Evolutionary conservation across 1,139 yeast species (phyloP).

Genomic region (Yamadazyma blattariae): DNA sequence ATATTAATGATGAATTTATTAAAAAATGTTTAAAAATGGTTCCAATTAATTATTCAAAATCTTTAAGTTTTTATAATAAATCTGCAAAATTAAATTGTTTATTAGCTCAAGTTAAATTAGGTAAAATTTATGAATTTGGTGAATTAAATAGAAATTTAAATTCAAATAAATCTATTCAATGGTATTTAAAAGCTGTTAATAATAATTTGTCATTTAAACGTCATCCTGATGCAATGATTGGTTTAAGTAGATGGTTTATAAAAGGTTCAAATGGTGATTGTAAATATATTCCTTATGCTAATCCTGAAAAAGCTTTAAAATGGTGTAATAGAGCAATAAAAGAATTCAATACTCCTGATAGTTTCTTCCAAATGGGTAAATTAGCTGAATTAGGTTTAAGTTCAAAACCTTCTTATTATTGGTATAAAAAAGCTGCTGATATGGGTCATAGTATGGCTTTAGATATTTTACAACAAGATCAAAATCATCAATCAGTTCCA

Average conservation of each 20-base stretch:
- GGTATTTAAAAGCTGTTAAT: conserved; percentile 82
- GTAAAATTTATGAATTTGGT: conserved; percentile 86
- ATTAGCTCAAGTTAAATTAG: conserved; percentile 82
- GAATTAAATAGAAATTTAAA: conserved; percentile 65
- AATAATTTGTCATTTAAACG: conserved; percentile 52
- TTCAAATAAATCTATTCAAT: conserved; percentile 75
- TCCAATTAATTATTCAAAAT: conserved; percentile 53
- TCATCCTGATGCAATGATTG: conserved; percentile 86
- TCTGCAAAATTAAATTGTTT: conserved; percentile 78
- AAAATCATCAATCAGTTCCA: too few species aligned
- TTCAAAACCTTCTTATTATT: conserved; percentile 29
- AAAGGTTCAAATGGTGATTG: conserved; percentile 68
- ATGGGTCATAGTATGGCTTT: conserved; percentile 22
- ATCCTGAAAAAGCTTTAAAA: conserved; percentile 74
- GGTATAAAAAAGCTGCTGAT: conserved; percentile 24
- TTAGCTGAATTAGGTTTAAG: conserved; percentile 82
- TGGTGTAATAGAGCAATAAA: conserved; percentile 91
- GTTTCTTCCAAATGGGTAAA: conserved; percentile 81
- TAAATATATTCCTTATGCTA: conserved; percentile 55
- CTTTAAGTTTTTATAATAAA: conserved; percentile 66
- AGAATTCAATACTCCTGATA: conserved; percentile 69
- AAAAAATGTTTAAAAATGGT: conserved; percentile 33
- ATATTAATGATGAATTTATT: conserved; percentile 36
- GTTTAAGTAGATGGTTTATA: conserved; percentile 88
- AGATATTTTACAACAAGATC: conserved; percentile 10